Conservation (phyloP, 2,329 filamentous ascomycete species). For the Stemphylium vesicarium region DNA sequence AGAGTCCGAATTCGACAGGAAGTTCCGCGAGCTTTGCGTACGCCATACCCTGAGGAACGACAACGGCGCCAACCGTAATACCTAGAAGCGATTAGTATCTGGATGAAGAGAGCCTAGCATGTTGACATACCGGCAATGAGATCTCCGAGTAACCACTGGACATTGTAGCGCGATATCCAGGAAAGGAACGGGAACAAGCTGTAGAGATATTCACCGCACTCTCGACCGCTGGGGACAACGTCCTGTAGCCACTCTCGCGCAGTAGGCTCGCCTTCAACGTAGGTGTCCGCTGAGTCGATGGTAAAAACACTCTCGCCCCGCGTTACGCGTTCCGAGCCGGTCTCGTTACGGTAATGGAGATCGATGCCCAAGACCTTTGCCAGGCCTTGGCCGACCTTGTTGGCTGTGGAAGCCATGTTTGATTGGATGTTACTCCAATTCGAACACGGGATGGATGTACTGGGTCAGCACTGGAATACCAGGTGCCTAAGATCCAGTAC, state of each 20-base stretch:
- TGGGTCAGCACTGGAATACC: conserved; percentile 14
- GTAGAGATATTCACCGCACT: conserved; percentile 66
- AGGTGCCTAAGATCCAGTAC: conserved; percentile 19
- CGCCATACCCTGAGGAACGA: conserved; percentile 94
- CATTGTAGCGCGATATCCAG: conserved; percentile 92
- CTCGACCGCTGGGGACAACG: conserved; percentile 63
- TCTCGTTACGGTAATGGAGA: conserved; percentile 70
- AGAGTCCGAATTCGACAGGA: conserved; percentile 80
- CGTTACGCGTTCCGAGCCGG: conserved; percentile 67
- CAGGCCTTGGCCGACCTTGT: conserved; percentile 72
- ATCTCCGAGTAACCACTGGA: conserved; percentile 88
- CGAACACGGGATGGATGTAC: conserved; percentile 6
- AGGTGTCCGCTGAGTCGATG: conserved; percentile 72
- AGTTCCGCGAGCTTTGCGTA: conserved; percentile 86
- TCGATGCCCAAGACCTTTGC: conserved; percentile 86
- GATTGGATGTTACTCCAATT: background rate
- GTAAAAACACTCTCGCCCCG: conserved; percentile 83
- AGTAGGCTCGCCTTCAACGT: conserved; percentile 82
- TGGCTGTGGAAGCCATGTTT: conserved; percentile 44
- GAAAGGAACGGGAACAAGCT: conserved; percentile 84
- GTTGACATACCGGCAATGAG: conserved; percentile 76
- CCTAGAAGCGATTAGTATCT: conserved; percentile 50
- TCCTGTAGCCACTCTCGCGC: conserved; percentile 73
- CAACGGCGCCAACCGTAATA: conserved; percentile 76
- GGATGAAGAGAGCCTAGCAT: background rate